Evolutionary conservation across 1,284 basidiomycete genomes (phyloP).

Genomic region (Sanghuangporus weigelae): DNA sequence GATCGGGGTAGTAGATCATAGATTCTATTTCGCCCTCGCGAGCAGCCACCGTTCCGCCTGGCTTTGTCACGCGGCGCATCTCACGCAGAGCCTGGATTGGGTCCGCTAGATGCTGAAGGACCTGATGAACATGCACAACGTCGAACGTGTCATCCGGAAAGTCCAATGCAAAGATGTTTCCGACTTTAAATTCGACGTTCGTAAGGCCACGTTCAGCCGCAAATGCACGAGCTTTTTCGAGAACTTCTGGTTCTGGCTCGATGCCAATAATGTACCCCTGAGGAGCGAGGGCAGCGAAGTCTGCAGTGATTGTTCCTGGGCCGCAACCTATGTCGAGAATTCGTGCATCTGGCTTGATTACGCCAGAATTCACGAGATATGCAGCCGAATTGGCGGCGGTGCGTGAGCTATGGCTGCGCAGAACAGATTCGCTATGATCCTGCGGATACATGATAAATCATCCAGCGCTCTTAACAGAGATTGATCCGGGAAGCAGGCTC

Average conservation of each 20-base stretch:
- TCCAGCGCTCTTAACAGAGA: background rate
- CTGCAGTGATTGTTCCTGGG: conserved; percentile 39
- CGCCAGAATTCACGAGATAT: conserved; percentile 31
- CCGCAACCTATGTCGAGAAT: conserved; percentile 45
- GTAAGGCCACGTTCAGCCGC: conserved; percentile 26
- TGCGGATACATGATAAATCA: background rate
- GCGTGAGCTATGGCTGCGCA: conserved; percentile 21
- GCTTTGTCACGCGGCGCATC: conserved; percentile 39
- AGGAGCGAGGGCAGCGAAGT: conserved; percentile 35
- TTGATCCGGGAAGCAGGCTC: background rate
- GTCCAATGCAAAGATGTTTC: conserved; percentile 29
- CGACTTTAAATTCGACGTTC: conserved; percentile 32
- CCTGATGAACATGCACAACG: conserved; percentile 42
- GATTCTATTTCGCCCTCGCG: conserved; percentile 32
- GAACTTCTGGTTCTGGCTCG: conserved; percentile 27
- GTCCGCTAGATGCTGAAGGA: conserved; percentile 38
- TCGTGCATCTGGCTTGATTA: conserved; percentile 34
- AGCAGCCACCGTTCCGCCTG: conserved; percentile 37
- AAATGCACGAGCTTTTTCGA: conserved; percentile 28
- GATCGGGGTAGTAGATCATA: conserved; percentile 30
- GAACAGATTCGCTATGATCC: background rate
- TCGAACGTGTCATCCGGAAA: conserved; percentile 36
- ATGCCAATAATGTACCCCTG: conserved; percentile 37
- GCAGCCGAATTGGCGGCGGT: conserved; percentile 39
- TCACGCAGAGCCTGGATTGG: conserved; percentile 35